phyloP scores from a whole-genome alignment of 768 basidiomycete species.

The Naganishia friedmannii region DNA sequence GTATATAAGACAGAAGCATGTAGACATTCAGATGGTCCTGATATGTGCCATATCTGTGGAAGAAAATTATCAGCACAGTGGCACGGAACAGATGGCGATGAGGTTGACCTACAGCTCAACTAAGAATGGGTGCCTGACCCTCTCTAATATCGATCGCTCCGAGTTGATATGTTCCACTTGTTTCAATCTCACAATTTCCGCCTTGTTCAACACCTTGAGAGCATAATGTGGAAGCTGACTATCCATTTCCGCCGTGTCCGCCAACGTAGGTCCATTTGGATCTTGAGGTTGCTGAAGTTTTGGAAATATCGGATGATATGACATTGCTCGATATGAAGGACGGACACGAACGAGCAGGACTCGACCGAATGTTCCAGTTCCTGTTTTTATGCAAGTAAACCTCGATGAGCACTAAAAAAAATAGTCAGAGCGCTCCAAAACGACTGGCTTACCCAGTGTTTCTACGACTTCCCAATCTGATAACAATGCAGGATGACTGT shows the following conservation, averaged over 20 bases:
- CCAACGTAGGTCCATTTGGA: constrained; percentile 37
- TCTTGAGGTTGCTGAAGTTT: constrained; percentile 44
- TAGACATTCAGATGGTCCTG: constrained; percentile 96
- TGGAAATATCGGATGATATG: constrained; percentile 49
- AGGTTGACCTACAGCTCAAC: constrained; percentile 77
- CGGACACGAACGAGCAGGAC: constrained; percentile 74
- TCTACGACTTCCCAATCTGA: constrained; percentile 54
- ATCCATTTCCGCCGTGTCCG: constrained; percentile 45
- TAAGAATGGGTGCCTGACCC: constrained; percentile 88
- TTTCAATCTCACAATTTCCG: constrained; percentile 61
- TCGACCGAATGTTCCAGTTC: constrained; percentile 92
- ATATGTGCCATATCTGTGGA: constrained; percentile 48
- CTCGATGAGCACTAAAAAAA: neutral
- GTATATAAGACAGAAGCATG: constrained; percentile 94
- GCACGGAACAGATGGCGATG: neutral
- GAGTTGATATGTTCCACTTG: constrained; percentile 98
- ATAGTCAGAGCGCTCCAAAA: neutral
- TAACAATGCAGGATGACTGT: constrained; percentile 20
- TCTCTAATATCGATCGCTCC: constrained; percentile 87
- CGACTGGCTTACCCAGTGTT: constrained; percentile 49
- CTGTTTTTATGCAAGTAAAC: constrained; percentile 53
- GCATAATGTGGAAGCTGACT: constrained; percentile 52
- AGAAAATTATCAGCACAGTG: too few species aligned
- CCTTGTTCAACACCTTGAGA: constrained; percentile 53
- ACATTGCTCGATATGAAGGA: constrained; percentile 27